These are phyloP conservation scores for Leishmania tropica DNA, from an alignment of 208 protist species.

Conservation along the genomic window DNA sequence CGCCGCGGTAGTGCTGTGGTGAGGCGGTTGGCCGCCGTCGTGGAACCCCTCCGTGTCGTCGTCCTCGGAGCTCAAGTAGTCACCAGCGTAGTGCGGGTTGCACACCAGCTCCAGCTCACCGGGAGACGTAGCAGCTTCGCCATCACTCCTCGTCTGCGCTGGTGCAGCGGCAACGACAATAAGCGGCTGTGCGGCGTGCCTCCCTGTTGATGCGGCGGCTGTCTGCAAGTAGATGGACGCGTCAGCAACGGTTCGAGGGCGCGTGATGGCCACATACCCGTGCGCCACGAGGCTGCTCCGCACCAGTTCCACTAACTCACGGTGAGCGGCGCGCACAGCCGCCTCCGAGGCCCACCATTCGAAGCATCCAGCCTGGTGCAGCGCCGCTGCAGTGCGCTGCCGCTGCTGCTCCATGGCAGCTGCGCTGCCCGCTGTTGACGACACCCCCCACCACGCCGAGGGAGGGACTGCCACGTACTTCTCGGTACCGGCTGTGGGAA, in stretches of 20 bases:
- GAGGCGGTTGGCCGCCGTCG: background rate
- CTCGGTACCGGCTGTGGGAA: constrained; percentile 64
- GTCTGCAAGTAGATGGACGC: constrained; percentile 14
- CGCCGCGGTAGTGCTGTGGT: background rate
- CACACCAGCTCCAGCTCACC: constrained; percentile 42
- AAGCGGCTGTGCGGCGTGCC: background rate
- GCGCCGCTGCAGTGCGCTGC: constrained; percentile 10
- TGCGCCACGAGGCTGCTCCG: background rate
- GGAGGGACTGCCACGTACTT: constrained; percentile 12
- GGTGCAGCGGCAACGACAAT: constrained; percentile 5
- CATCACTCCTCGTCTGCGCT: background rate
- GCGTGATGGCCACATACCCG: constrained; percentile 3
- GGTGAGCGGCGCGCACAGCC: constrained; percentile 35
- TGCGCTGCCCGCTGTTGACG: background rate
- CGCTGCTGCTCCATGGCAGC: constrained; percentile 4
- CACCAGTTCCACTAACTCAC: constrained; percentile 23
- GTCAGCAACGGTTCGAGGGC: constrained; percentile 5
- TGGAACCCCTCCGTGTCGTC: constrained; percentile 32
- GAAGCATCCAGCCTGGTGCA: constrained; percentile 57
- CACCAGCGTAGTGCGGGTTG: constrained; percentile 67
- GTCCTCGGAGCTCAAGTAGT: constrained; percentile 77
- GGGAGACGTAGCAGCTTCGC: background rate
- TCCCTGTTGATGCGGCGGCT: background rate
- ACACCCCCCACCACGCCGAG: constrained; percentile 15
- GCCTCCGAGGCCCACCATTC: constrained; percentile 45